phyloP scores from a whole-genome alignment of 1,139 yeast genomes.

The Arxiozyma heterogenica region DNA sequence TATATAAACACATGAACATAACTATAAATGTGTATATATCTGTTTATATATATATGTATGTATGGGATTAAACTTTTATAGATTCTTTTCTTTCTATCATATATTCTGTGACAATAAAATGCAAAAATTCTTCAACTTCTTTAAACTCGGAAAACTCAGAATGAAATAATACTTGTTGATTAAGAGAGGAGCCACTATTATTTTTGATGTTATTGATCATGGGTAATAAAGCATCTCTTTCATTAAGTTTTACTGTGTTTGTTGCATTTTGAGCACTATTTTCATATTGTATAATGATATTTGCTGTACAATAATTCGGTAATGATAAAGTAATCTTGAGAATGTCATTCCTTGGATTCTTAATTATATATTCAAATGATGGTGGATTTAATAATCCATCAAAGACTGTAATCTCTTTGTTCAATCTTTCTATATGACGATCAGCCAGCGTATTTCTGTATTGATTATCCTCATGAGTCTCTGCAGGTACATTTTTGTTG shows the following conservation, averaged over 20 bases:
- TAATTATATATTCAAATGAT: constrained; percentile 16
- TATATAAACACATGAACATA: not conserved
- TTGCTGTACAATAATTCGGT: constrained; percentile 29
- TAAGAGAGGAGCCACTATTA: not conserved
- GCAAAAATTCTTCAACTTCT: constrained; percentile 29
- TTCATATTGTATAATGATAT: constrained; percentile 14
- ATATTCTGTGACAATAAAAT: constrained; percentile 26
- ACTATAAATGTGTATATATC: no score
- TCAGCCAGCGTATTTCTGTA: not conserved
- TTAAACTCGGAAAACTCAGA: constrained; percentile 28
- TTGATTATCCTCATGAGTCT: not conserved
- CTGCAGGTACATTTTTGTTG: not conserved
- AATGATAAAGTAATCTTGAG: constrained; percentile 19
- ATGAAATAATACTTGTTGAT: constrained; percentile 13
- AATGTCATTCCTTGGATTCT: constrained; percentile 7
- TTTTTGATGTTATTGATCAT: not conserved
- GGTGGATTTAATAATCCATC: constrained; percentile 19
- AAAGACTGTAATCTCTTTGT: constrained; percentile 22
- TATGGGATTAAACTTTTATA: not conserved
- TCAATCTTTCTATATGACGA: constrained; percentile 18
- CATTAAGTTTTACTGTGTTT: not conserved
- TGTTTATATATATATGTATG: not conserved
- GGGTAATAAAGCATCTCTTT: no score
- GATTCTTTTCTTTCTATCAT: not conserved
- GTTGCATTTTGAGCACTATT: constrained; percentile 6